phyloP scores from a whole-genome alignment of 768 basidiomycete species.

The Boletus subparvulus region DNA sequence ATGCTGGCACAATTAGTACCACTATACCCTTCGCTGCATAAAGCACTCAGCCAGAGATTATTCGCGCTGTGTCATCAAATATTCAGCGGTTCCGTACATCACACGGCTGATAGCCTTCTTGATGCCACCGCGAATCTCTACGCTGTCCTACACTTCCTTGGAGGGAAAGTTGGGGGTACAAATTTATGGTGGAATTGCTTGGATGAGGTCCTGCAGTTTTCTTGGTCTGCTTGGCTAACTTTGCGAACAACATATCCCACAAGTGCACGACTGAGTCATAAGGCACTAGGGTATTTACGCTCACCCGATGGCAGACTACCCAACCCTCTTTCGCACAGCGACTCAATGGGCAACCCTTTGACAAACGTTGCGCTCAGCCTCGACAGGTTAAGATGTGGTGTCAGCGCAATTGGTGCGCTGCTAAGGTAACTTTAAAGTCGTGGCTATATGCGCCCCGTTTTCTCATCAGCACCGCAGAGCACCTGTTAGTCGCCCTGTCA shows the following conservation, averaged over 20 bases:
- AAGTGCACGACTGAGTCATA: slow-evolving; percentile 32
- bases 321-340: slow-evolving; percentile 9
- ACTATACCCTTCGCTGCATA: slow-evolving; percentile 66
- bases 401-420: slow-evolving; percentile 52
- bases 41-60: slow-evolving; percentile 52
- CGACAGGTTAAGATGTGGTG: slow-evolving; percentile 58
- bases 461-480: slow-evolving; percentile 39
- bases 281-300: slow-evolving; percentile 1
- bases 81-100: slow-evolving; percentile 54
- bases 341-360: slow-evolving; percentile 45
- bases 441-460: background rate
- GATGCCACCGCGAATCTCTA: slow-evolving; percentile 58
- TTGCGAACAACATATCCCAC: slow-evolving; percentile 60
- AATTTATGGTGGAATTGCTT: slow-evolving; percentile 73
- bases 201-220: slow-evolving; percentile 65
- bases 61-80: slow-evolving; percentile 53
- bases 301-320: slow-evolving; percentile 10
- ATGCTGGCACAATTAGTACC: slow-evolving; percentile 57
- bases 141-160: slow-evolving; percentile 62
- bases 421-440: slow-evolving; percentile 43
- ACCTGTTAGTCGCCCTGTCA: slow-evolving; percentile 57
- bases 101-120: slow-evolving; percentile 39
- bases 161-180: slow-evolving; percentile 76
- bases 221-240: slow-evolving; percentile 58
- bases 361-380: slow-evolving; percentile 53